These are phyloP conservation scores for Entomortierella beljakovae DNA, from an alignment of 192 early-diverging fungal genomes.

Conservation along the genomic window DNA sequence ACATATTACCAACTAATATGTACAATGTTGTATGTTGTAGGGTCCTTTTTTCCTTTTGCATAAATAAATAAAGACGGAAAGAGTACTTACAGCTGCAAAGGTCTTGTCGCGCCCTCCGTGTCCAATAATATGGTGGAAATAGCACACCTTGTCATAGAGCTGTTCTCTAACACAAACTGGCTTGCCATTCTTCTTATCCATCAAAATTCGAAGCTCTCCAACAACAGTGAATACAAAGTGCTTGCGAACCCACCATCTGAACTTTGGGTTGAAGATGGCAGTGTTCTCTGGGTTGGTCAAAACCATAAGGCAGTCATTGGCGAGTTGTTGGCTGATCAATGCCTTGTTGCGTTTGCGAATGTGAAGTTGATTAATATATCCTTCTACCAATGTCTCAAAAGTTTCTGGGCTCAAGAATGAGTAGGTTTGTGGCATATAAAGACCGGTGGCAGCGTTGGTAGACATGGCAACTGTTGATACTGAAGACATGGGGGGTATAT, in stretches of 20 bases:
- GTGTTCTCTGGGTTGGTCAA: conserved; percentile 54
- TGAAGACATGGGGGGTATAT: not conserved
- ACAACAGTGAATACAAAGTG: conserved; percentile 52
- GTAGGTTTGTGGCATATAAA: conserved; percentile 48
- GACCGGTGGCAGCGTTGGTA: conserved; percentile 11
- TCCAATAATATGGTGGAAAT: conserved; percentile 54
- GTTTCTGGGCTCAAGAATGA: conserved; percentile 49
- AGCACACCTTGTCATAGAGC: conserved; percentile 52
- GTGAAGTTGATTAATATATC: conserved; percentile 51
- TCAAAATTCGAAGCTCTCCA: conserved; percentile 46
- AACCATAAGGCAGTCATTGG: conserved; percentile 53
- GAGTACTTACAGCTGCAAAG: conserved; percentile 50
- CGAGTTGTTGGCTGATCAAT: conserved; percentile 48
- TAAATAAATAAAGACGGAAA: no score
- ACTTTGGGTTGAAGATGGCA: conserved; percentile 50
- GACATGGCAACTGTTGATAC: conserved; percentile 1
- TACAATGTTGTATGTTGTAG: not conserved
- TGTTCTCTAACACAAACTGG: conserved; percentile 49
- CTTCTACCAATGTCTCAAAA: conserved; percentile 50
- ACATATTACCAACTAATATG: no score
- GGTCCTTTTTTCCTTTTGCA: not conserved
- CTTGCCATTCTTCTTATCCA: conserved; percentile 54
- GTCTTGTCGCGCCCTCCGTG: conserved; percentile 56
- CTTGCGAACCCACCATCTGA: conserved; percentile 53
- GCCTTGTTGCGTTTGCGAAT: conserved; percentile 54